Evolutionary conservation across 495 filamentous ascomycete species (phyloP).

Genomic region (Delitschia confertaspora): DNA sequence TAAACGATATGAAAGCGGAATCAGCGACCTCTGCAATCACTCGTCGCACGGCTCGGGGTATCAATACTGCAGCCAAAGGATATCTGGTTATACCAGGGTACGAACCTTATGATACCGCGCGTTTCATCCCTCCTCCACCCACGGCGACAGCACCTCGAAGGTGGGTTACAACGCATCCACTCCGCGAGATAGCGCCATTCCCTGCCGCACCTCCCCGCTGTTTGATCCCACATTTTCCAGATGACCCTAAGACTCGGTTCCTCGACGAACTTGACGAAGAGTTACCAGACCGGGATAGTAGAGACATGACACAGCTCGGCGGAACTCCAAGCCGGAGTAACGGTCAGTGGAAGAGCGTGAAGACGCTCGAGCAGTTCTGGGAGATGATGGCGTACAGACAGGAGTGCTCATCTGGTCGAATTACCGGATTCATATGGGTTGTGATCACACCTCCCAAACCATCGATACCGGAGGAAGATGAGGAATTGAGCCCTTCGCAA

Average conservation of each 20-base stretch:
- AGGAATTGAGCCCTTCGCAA: slow-evolving; percentile 15
- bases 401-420: slow-evolving; percentile 81
- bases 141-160: slow-evolving; percentile 8
- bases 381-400: slow-evolving; percentile 96
- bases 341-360: slow-evolving; percentile 74
- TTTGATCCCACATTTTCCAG: slow-evolving; percentile 82
- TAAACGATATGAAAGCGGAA: slow-evolving; percentile 7
- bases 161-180: slow-evolving; percentile 48
- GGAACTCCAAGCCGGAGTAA: slow-evolving; percentile 37
- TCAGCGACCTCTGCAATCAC: neutral
- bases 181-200: slow-evolving; percentile 50
- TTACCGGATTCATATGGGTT: slow-evolving; percentile 93
- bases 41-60: neutral
- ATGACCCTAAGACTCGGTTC: slow-evolving; percentile 93
- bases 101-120: slow-evolving; percentile 61
- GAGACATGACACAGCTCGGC: slow-evolving; percentile 32
- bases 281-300: slow-evolving; percentile 41
- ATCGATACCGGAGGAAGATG: slow-evolving; percentile 32
- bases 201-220: slow-evolving; percentile 65
- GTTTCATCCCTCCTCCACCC: slow-evolving; percentile 48
- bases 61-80: slow-evolving; percentile 48
- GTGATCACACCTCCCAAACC: slow-evolving; percentile 52
- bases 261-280: slow-evolving; percentile 82
- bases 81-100: slow-evolving; percentile 84
- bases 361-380: slow-evolving; percentile 85